A percentile compares a stretch with the other conserved stretches of the same genome.
phyloP scores from a whole-genome alignment of 108 stramenopile species.

The Skeletonema marinoi region DNA sequence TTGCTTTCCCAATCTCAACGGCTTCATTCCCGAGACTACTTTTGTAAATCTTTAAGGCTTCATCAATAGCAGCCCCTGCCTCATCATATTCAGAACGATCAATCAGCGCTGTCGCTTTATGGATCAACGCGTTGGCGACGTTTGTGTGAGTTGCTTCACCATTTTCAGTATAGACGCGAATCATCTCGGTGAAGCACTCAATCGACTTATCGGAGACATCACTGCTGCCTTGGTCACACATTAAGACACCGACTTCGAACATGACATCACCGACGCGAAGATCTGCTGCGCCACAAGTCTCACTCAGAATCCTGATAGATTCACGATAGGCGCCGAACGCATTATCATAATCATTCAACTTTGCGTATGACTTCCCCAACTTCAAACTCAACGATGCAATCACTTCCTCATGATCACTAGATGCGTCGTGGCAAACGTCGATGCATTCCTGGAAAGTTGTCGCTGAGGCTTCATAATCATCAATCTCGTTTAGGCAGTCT shows the following conservation, averaged over 20 bases:
- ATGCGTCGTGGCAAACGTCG: neutral
- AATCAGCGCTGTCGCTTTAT: constrained; percentile 37
- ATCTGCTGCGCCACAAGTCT: constrained; percentile 21
- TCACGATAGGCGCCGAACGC: constrained; percentile 40
- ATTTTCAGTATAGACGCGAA: constrained; percentile 30
- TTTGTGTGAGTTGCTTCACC: constrained; percentile 22
- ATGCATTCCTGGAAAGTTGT: constrained; percentile 27
- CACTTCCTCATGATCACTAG: constrained; percentile 2
- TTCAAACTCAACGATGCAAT: constrained; percentile 28
- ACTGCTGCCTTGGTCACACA: constrained; percentile 19
- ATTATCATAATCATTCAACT: constrained; percentile 32
- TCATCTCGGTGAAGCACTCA: constrained; percentile 38
- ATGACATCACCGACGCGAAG: constrained; percentile 42
- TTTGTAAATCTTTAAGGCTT: constrained; percentile 68
- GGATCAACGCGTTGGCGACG: constrained; percentile 36
- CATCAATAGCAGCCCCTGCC: constrained; percentile 41
- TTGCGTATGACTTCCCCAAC: constrained; percentile 34
- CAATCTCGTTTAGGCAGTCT: constrained; percentile 23
- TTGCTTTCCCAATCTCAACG: constrained; percentile 61
- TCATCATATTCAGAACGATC: constrained; percentile 36
- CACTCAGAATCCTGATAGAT: constrained; percentile 22
- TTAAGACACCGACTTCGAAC: constrained; percentile 38
- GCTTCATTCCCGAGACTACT: constrained; percentile 54
- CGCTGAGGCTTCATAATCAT: constrained; percentile 19
- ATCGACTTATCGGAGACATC: constrained; percentile 25